A percentile compares a stretch with the other conserved stretches of the same genome.
Conservation (phyloP, 192 early-diverging fungal species). For the Coemansia sp. region DNA sequence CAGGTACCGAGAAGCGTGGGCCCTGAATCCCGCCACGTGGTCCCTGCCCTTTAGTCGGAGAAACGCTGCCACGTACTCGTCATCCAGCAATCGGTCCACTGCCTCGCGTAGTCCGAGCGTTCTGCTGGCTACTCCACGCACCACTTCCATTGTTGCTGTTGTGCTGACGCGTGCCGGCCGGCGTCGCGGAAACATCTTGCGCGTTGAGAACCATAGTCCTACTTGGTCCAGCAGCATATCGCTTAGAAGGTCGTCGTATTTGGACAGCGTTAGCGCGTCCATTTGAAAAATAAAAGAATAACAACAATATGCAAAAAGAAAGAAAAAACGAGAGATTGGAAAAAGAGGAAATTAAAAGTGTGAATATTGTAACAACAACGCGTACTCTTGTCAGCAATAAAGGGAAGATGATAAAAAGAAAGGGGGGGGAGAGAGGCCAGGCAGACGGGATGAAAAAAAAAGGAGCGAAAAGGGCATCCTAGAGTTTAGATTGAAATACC, state of each 20-base stretch:
- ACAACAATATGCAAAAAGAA: neutral
- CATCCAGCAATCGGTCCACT: constrained; percentile 28
- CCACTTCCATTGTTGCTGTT: constrained; percentile 7
- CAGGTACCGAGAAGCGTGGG: constrained; percentile 62
- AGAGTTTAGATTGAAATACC: no score
- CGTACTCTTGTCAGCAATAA: no score
- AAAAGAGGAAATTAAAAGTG: neutral
- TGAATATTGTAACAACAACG: no score
- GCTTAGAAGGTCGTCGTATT: constrained; percentile 55
- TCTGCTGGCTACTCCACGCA: constrained; percentile 30
- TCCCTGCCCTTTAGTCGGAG: constrained; percentile 34
- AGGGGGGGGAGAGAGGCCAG: neutral
- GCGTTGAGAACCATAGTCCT: constrained; percentile 47
- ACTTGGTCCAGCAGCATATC: constrained; percentile 52
- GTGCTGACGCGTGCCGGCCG: constrained; percentile 25
- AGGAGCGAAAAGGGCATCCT: no score
- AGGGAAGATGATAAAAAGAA: neutral
- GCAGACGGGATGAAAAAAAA: neutral
- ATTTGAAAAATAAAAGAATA: constrained; percentile 16
- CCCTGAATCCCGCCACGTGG: constrained; percentile 28
- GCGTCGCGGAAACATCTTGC: constrained; percentile 50
- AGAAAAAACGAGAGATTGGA: neutral
- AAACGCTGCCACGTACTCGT: constrained; percentile 35
- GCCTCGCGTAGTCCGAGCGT: constrained; percentile 17
- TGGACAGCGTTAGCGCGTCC: constrained; percentile 50